These are phyloP conservation scores for Colletotrichum karsti DNA, from an alignment of 2,329 filamentous ascomycete species.

Conservation along the genomic window DNA sequence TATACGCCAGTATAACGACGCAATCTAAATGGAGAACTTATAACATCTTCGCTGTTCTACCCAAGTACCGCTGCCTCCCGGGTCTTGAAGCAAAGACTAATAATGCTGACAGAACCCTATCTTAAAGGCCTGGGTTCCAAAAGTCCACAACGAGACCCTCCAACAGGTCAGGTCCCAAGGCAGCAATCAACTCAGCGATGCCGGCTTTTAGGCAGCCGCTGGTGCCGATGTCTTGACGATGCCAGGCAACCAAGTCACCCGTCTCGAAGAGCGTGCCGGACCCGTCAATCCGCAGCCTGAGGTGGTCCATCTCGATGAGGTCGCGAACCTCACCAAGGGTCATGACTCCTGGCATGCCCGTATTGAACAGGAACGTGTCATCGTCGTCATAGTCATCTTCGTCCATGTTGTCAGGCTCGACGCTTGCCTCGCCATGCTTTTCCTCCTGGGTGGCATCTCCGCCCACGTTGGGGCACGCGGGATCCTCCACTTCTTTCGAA, in stretches of 20 bases:
- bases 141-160: conserved; percentile 68
- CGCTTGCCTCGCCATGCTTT: conserved; percentile 30
- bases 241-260: conserved; percentile 68
- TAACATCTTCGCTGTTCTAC: no score
- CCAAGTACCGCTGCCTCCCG: no score
- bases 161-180: conserved; percentile 68
- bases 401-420: conserved; percentile 27
- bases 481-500: conserved; percentile 37
- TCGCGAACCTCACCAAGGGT: conserved; percentile 64
- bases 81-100: no score
- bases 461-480: conserved; percentile 33
- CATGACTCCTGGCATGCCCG: conserved; percentile 74
- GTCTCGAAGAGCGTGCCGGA: conserved; percentile 48
- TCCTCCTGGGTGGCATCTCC: conserved; percentile 17
- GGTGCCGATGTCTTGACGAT: conserved; percentile 52
- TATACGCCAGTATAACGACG: no score
- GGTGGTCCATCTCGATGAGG: conserved; percentile 63
- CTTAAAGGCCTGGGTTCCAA: conserved; percentile 11
- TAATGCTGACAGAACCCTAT: no score
- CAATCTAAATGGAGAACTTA: no score
- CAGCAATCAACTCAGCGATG: conserved; percentile 74
- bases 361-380: conserved; percentile 58
- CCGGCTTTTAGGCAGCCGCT: conserved; percentile 65
- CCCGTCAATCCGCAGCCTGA: conserved; percentile 60
- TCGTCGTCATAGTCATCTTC: conserved; percentile 12